Evolutionary conservation across 208 protist genomes (phyloP).

Genomic region (Leishmania turanica): DNA sequence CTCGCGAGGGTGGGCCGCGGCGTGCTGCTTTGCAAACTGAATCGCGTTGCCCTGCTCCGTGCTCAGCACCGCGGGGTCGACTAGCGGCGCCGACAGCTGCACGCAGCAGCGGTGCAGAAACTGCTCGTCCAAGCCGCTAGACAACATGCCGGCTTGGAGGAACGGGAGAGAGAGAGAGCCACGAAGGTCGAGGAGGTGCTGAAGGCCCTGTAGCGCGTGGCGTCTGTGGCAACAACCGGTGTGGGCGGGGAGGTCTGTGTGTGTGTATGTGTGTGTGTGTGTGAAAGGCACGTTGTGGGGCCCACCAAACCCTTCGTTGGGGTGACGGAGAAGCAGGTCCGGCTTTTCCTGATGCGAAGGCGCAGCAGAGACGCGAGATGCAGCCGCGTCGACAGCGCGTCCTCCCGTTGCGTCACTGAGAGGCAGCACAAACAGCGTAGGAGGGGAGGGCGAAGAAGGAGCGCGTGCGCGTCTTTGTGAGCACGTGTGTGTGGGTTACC

Average conservation of each 20-base stretch:
- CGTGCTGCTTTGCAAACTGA: constrained; percentile 70
- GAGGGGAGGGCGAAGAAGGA: constrained; percentile 10
- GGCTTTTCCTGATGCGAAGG: neutral
- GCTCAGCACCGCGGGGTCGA: constrained; percentile 41
- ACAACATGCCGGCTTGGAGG: constrained; percentile 28
- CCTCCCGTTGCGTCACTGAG: neutral
- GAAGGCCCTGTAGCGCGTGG: neutral
- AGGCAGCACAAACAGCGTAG: constrained; percentile 14
- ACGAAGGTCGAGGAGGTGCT: neutral
- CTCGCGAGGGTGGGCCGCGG: constrained; percentile 55
- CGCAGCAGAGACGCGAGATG: neutral
- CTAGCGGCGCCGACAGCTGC: constrained; percentile 73
- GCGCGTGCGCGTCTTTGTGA: neutral
- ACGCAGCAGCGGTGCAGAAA: constrained; percentile 88
- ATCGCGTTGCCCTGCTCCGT: constrained; percentile 65
- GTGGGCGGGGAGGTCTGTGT: neutral
- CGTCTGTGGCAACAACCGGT: neutral
- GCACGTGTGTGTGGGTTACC: neutral
- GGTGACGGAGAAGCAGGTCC: neutral
- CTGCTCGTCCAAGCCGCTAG: constrained; percentile 41
- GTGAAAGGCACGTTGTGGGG: neutral
- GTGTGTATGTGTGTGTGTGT: constrained; percentile 7
- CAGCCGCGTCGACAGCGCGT: neutral
- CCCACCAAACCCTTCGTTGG: neutral
- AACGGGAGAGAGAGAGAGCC: neutral